Evolutionary conservation across 495 filamentous ascomycete genomes (phyloP).

Genomic region (Daldinia concentrica): DNA sequence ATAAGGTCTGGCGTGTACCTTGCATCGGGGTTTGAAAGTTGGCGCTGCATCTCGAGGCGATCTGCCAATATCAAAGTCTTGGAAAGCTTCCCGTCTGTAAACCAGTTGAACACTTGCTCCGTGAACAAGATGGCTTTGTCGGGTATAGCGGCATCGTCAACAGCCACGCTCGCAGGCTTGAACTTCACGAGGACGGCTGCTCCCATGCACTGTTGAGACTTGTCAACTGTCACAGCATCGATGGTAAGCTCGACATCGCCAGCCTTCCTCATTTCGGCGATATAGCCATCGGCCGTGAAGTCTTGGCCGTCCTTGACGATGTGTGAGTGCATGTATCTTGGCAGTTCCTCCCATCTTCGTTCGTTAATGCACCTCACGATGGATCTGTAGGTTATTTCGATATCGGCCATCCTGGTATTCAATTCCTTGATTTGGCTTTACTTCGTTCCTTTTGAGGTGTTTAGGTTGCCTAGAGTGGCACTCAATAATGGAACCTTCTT

Average conservation of each 20-base stretch:
- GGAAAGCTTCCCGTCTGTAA: conserved; percentile 39
- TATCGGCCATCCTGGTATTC: conserved; percentile 16
- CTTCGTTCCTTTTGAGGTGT: neutral
- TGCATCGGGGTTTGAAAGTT: conserved; percentile 13
- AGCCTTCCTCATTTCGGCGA: conserved; percentile 29
- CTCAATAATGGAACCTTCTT: neutral
- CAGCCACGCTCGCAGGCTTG: conserved; percentile 4
- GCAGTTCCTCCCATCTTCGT: conserved; percentile 31
- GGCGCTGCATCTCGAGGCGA: conserved; percentile 33
- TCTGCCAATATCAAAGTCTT: conserved; percentile 36
- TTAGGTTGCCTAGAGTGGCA: neutral
- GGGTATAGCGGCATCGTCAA: neutral
- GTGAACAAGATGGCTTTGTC: conserved; percentile 28
- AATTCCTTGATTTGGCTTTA: conserved; percentile 2
- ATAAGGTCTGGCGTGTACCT: conserved; percentile 24
- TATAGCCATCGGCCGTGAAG: conserved; percentile 37
- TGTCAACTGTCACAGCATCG: conserved; percentile 36
- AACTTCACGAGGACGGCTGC: conserved; percentile 16
- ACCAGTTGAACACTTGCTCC: conserved; percentile 40
- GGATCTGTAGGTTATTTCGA: conserved; percentile 29
- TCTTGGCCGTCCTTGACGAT: conserved; percentile 41
- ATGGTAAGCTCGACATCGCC: conserved; percentile 31
- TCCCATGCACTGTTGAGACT: conserved; percentile 18
- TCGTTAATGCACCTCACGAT: conserved; percentile 34
- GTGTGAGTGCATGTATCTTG: conserved; percentile 31